Evolutionary conservation across 1,284 basidiomycete species (phyloP).

Genomic region (Phellopilus nigrolimitatus): DNA sequence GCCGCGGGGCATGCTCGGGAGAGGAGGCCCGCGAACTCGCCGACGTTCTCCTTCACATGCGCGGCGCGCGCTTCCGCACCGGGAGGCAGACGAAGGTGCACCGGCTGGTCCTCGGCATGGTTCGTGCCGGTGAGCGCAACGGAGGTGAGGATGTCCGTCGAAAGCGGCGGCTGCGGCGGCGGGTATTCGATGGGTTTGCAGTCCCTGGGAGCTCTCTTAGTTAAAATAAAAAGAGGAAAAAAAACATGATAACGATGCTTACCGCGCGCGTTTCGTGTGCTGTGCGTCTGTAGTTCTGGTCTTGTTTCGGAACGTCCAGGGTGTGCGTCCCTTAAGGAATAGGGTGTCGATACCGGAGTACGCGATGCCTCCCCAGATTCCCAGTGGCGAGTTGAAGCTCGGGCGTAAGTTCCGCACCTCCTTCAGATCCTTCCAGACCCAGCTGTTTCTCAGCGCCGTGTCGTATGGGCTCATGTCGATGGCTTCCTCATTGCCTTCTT

Average conservation of each 20-base stretch:
- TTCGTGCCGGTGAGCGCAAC: constrained; percentile 93
- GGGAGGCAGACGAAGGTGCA: constrained; percentile 76
- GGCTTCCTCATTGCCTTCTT: constrained; percentile 29
- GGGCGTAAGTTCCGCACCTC: constrained; percentile 93
- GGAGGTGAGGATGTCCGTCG: constrained; percentile 91
- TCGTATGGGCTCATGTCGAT: constrained; percentile 82
- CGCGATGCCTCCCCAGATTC: constrained; percentile 83
- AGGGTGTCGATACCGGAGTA: constrained; percentile 91
- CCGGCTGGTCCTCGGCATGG: constrained; percentile 93
- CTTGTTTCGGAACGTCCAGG: constrained; percentile 85
- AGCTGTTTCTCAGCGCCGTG: constrained; percentile 68
- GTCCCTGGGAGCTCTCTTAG: constrained; percentile 32
- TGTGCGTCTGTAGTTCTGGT: constrained; percentile 61
- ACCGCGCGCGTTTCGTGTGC: constrained; percentile 65
- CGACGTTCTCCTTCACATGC: constrained; percentile 78
- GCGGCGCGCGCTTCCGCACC: constrained; percentile 45
- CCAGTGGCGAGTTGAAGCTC: constrained; percentile 83
- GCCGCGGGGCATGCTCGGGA: constrained; percentile 91
- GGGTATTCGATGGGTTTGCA: constrained; percentile 89
- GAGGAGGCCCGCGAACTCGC: constrained; percentile 82
- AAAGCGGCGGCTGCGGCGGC: constrained; percentile 83
- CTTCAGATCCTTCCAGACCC: constrained; percentile 85
- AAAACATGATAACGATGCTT: constrained; percentile 16
- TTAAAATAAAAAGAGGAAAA: background rate
- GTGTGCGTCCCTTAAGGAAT: constrained; percentile 80